Conservation (phyloP, 192 early-diverging fungal species). For the Funneliformis mosseae region DNA sequence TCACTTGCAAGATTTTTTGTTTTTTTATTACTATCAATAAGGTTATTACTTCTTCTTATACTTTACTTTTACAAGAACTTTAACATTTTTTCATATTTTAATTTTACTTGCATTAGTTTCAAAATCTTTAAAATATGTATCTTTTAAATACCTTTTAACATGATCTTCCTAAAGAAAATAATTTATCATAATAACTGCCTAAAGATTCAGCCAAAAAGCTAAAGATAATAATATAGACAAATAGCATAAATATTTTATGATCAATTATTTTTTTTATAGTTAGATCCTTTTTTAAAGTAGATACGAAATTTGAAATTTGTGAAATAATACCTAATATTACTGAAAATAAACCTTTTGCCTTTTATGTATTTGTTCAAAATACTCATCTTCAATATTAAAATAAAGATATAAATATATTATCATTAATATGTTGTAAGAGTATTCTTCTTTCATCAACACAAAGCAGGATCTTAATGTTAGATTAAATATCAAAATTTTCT, state of each 20-base stretch:
- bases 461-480: not conserved
- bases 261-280: too few species aligned
- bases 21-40: not conserved
- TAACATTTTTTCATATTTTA: not conserved
- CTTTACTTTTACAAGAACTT: not conserved
- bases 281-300: too few species aligned
- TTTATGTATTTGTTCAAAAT: not conserved
- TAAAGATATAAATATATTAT: not conserved
- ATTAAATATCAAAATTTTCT: not conserved
- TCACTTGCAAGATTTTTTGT: not conserved
- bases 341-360: not conserved
- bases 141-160: not conserved
- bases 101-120: not conserved
- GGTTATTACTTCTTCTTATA: too few species aligned
- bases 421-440: not conserved
- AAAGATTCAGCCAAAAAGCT: not conserved
- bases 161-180: too few species aligned
- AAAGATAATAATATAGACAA: not conserved
- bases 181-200: too few species aligned
- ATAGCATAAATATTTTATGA: too few species aligned
- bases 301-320: not conserved
- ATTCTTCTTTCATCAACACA: not conserved
- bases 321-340: not conserved
- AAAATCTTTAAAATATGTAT: not conserved
- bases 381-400: not conserved